These are phyloP conservation scores for Pseudisothecium myosuroides DNA, from an alignment of 225 moss, liverwort and hornwort species.

Conservation along the genomic window DNA sequence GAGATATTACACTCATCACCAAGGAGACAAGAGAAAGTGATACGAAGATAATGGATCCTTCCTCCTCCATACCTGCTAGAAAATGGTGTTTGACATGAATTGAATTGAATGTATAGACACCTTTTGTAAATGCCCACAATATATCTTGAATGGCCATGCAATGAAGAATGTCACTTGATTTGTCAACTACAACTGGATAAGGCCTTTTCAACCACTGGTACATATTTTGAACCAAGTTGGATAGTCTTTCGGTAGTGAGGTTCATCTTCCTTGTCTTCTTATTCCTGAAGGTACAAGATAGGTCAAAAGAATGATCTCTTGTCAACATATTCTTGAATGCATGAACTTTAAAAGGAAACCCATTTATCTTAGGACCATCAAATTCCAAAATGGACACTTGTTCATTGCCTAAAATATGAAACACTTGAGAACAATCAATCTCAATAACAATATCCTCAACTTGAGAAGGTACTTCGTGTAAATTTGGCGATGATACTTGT, in stretches of 20 bases:
- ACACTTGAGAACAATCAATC: background rate
- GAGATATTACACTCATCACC: background rate
- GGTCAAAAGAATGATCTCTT: background rate
- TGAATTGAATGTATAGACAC: background rate
- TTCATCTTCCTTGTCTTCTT: background rate
- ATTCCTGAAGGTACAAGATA: background rate
- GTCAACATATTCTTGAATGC: background rate
- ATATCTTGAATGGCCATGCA: background rate
- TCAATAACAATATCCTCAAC: background rate
- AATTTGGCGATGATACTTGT: background rate
- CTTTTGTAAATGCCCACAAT: background rate
- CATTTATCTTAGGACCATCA: background rate
- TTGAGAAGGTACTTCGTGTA: background rate
- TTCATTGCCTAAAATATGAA: background rate
- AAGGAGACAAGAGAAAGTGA: background rate
- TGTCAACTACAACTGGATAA: background rate
- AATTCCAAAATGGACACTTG: background rate
- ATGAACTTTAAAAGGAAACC: background rate
- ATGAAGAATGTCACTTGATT: background rate
- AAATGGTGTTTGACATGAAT: background rate
- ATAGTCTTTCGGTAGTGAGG: background rate
- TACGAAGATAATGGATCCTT: accelerated
- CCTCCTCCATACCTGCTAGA: background rate
- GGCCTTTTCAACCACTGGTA: background rate
- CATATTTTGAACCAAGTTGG: background rate